Conservation (phyloP, 306 rosid genomes). For the Lupinus albus region DNA sequence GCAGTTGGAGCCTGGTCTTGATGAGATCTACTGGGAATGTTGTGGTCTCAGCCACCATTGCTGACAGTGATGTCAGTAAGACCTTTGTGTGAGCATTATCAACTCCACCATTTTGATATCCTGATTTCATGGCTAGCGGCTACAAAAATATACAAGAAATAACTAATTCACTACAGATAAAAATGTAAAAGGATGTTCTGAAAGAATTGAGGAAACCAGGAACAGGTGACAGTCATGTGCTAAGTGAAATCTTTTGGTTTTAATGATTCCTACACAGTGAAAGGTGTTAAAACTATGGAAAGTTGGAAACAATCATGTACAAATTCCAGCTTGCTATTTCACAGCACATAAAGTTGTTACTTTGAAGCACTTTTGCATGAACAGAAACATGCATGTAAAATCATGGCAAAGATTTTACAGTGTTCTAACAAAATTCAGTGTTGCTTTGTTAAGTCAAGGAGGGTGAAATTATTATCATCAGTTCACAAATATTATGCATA, state of each 20-base stretch:
- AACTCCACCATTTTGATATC: constrained; percentile 43
- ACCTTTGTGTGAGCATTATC: constrained; percentile 51
- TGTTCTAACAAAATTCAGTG: neutral
- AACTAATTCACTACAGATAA: constrained; percentile 25
- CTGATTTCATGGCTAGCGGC: constrained; percentile 46
- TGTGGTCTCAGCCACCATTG: constrained; percentile 85
- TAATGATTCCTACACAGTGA: constrained; percentile 32
- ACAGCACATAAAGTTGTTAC: neutral
- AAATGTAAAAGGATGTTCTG: neutral
- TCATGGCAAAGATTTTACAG: neutral
- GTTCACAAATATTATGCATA: neutral
- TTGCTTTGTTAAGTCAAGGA: neutral
- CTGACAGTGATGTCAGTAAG: constrained; percentile 63
- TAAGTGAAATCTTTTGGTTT: neutral
- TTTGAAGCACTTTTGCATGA: neutral
- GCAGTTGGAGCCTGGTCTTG: constrained; percentile 90
- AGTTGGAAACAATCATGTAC: constrained; percentile 5
- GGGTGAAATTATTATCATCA: neutral
- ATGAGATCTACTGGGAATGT: constrained; percentile 83
- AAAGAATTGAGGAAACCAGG: neutral
- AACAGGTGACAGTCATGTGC: constrained; percentile 21
- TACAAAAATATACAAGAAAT: constrained; percentile 27
- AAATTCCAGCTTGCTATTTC: neutral
- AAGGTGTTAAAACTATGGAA: neutral
- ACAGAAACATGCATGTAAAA: neutral